Evolutionary conservation across 768 basidiomycete genomes (phyloP).

Genomic region (Pholiota molesta): DNA sequence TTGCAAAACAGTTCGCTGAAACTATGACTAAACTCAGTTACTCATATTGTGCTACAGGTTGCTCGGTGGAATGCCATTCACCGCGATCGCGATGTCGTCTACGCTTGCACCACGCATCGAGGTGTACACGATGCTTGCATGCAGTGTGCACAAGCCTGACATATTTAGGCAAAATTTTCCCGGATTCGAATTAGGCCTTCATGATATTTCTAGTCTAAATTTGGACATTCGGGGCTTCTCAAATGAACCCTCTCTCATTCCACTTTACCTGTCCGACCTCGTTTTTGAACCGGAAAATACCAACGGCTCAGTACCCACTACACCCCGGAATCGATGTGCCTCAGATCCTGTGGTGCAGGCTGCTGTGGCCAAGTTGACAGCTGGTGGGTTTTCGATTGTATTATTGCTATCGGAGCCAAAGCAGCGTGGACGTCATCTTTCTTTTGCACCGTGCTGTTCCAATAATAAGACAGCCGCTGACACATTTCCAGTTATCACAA

Average conservation of each 20-base stretch:
- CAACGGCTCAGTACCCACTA: conserved; percentile 10
- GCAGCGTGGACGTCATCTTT: conserved; percentile 4
- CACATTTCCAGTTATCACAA: conserved; percentile 53
- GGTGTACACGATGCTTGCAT: conserved; percentile 74
- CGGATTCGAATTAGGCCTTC: conserved; percentile 14
- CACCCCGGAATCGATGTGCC: conserved; percentile 45
- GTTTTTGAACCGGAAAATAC: not conserved
- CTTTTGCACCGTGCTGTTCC: not conserved
- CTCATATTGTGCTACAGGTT: conserved; percentile 48
- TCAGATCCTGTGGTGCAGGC: conserved; percentile 75
- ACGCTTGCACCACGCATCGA: conserved; percentile 74
- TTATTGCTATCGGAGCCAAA: not conserved
- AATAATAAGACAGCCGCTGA: conserved; percentile 13
- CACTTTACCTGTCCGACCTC: conserved; percentile 5
- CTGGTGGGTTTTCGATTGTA: conserved; percentile 45
- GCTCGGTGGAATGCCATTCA: conserved; percentile 53
- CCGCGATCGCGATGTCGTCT: conserved; percentile 55
- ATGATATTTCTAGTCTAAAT: conserved; percentile 3
- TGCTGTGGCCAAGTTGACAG: conserved; percentile 65
- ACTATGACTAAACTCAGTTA: not conserved
- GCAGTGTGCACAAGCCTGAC: conserved; percentile 66
- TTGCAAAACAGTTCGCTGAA: not conserved
- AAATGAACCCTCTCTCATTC: not conserved
- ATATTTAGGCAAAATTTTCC: conserved; percentile 37
- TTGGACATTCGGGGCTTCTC: not conserved